A percentile compares a stretch with the other conserved stretches of the same genome.
These are phyloP conservation scores for Ambrosia artemisiifolia DNA, from an alignment of 129 eudicot species.

Conservation along the genomic window DNA sequence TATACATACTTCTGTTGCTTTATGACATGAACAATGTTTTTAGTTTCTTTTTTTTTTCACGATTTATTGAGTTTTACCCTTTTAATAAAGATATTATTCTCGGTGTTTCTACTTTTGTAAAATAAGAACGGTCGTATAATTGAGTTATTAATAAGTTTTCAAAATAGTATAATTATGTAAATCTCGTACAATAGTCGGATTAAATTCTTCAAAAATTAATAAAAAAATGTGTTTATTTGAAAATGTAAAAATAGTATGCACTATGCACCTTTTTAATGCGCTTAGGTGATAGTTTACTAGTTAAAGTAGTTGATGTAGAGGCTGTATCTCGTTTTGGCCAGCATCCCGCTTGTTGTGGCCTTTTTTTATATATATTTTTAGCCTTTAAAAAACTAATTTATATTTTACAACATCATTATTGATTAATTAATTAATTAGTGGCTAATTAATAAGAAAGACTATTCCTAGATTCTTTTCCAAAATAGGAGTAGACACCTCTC, in stretches of 20 bases:
- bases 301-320: too few relatives aligned
- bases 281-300: too few relatives aligned
- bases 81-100: too few relatives aligned
- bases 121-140: too few relatives aligned
- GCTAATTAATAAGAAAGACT: conserved; percentile 10
- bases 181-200: neutral
- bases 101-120: too few relatives aligned
- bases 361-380: too few relatives aligned
- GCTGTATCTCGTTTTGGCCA: too few relatives aligned
- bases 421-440: neutral
- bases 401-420: neutral
- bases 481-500: conserved; percentile 18
- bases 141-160: neutral
- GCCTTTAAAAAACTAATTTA: neutral
- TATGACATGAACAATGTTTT: too few relatives aligned
- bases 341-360: too few relatives aligned
- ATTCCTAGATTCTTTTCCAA: conserved; percentile 25
- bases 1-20: too few relatives aligned
- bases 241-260: neutral
- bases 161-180: neutral
- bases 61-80: too few relatives aligned
- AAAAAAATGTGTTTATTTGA: neutral
- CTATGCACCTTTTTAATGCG: neutral
- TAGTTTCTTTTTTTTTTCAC: too few relatives aligned
- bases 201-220: neutral